These are phyloP conservation scores for Cardamine chenopodiifolia DNA, from an alignment of 345 rosid species.

Conservation along the genomic window DNA sequence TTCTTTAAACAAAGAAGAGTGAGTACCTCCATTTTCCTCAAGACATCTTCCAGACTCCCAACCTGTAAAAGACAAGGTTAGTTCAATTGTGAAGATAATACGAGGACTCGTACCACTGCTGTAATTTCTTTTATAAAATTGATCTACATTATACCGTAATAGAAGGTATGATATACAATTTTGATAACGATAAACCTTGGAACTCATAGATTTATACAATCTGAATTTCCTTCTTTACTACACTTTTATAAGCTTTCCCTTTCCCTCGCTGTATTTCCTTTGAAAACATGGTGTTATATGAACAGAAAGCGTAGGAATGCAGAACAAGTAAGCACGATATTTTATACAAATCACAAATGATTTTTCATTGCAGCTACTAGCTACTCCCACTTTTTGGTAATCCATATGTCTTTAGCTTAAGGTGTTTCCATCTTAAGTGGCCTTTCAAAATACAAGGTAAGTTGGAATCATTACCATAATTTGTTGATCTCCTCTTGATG, in stretches of 20 bases:
- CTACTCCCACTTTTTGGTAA: conserved; percentile 1
- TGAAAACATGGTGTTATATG: not conserved
- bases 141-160: not conserved
- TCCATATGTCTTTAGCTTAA: not conserved
- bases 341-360: not conserved
- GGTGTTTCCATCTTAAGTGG: not conserved
- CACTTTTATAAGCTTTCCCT: not conserved
- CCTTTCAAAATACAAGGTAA: not conserved
- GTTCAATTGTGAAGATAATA: conserved; percentile 15
- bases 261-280: not conserved
- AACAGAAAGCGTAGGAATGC: not conserved
- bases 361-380: not conserved
- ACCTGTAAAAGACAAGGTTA: conserved; percentile 55
- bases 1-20: conserved; percentile 3
- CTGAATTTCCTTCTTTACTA: not conserved
- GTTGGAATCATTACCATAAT: conserved; percentile 62
- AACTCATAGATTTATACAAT: not conserved
- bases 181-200: not conserved
- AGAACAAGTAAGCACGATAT: not conserved
- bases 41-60: conserved; percentile 88
- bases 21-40: conserved; percentile 92
- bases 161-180: not conserved
- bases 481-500: conserved; percentile 79
- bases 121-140: not conserved
- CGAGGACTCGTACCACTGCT: not conserved